Conservation (phyloP, 768 basidiomycete genomes). For the Leccinum variicolor region DNA sequence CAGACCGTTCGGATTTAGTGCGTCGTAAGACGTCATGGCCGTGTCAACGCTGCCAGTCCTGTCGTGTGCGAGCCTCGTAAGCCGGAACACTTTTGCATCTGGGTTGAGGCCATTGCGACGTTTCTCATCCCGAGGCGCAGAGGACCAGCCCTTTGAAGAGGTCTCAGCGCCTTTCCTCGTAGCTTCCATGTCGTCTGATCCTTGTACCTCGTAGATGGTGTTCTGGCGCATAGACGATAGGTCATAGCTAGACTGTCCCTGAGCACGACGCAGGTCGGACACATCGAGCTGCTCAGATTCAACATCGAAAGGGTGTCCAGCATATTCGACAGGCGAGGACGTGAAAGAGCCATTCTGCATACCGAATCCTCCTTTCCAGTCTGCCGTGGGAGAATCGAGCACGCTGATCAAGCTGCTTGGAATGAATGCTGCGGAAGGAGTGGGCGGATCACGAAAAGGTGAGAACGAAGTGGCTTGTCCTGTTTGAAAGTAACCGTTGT, state of each 20-base stretch:
- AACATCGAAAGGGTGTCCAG: slow-evolving; percentile 23
- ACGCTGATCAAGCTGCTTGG: slow-evolving; percentile 48
- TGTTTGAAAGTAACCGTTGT: slow-evolving; percentile 14
- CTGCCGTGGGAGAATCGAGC: slow-evolving; percentile 52
- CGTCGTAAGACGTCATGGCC: slow-evolving; percentile 40
- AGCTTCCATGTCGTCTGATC: slow-evolving; percentile 13
- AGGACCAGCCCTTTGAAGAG: slow-evolving; percentile 47
- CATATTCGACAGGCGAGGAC: slow-evolving; percentile 42
- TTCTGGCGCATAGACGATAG: slow-evolving; percentile 25
- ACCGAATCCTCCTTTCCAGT: slow-evolving; percentile 40
- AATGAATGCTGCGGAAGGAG: slow-evolving; percentile 48
- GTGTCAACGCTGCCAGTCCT: slow-evolving; percentile 11
- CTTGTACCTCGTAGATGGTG: slow-evolving; percentile 33
- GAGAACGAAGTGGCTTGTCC: slow-evolving; percentile 39
- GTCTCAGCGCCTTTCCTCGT: slow-evolving; percentile 19
- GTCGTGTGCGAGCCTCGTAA: slow-evolving; percentile 32
- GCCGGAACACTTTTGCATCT: slow-evolving; percentile 79
- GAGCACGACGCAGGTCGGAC: slow-evolving; percentile 41
- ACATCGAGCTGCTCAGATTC: slow-evolving; percentile 43
- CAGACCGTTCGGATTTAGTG: slow-evolving; percentile 61
- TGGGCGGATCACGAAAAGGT: slow-evolving; percentile 47
- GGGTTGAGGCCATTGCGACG: slow-evolving; percentile 75
- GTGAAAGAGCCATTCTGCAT: slow-evolving; percentile 25
- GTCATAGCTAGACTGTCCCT: slow-evolving; percentile 13
- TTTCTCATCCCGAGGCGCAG: slow-evolving; percentile 41